Conservation (phyloP, 805 yeast genomes). For the Yamadazyma philogaea region DNA sequence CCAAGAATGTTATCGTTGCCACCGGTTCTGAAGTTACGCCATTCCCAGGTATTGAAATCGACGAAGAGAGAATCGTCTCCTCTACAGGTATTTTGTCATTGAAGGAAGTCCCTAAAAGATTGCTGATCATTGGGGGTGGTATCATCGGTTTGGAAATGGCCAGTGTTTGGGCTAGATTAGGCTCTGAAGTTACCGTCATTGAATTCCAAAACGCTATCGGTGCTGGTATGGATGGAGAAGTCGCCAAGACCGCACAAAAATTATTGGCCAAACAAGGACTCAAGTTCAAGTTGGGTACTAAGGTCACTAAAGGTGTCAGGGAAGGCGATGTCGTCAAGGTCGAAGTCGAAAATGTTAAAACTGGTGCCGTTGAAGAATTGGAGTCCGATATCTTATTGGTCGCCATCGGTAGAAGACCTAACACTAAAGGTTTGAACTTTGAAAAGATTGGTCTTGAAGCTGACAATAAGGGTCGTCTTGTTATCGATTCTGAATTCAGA, state of each 20-base stretch:
- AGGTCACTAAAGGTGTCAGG: slow-evolving; percentile 82
- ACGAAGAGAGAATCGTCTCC: slow-evolving; percentile 94
- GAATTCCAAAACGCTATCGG: slow-evolving; percentile 92
- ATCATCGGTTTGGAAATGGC: slow-evolving; percentile 99
- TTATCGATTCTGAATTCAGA: slow-evolving; percentile 90
- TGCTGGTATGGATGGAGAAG: slow-evolving; percentile 98
- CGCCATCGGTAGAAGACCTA: slow-evolving; percentile 99
- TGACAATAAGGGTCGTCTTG: slow-evolving; percentile 90
- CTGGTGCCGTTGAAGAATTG: slow-evolving; percentile 71
- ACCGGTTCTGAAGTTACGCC: slow-evolving; percentile 99
- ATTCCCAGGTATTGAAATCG: slow-evolving; percentile 96
- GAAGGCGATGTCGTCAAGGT: slow-evolving; percentile 85
- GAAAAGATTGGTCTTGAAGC: slow-evolving; percentile 87
- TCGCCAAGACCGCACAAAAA: slow-evolving; percentile 85
- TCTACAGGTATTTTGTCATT: slow-evolving; percentile 89
- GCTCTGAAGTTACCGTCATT: slow-evolving; percentile 90
- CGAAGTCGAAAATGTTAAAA: slow-evolving; percentile 85
- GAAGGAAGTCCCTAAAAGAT: slow-evolving; percentile 85
- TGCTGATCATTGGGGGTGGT: slow-evolving; percentile 98
- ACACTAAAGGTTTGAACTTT: slow-evolving; percentile 81
- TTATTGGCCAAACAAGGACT: slow-evolving; percentile 92
- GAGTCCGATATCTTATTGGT: slow-evolving; percentile 93
- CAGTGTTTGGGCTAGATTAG: slow-evolving; percentile 93
- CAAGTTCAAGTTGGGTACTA: slow-evolving; percentile 87
- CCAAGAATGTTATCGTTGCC: slow-evolving; percentile 87